Percentiles rank a stretch among this genome's conserved stretches.
Conservation (phyloP, 129 eudicot genomes). For the Silybum marianum region DNA sequence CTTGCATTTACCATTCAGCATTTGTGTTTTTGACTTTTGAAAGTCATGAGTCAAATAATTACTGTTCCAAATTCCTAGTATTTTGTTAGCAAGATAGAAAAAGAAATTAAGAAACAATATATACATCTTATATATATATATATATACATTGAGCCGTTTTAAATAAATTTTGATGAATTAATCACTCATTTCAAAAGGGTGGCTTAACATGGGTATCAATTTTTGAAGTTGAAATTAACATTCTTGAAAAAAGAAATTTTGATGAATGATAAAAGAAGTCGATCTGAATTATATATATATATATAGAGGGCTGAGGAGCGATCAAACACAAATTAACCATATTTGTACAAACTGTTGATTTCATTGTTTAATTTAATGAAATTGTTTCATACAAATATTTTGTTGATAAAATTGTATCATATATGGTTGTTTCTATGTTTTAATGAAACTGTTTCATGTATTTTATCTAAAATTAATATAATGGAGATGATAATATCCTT, state of each 20-base stretch:
- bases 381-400: no score
- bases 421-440: no score
- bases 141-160: not conserved
- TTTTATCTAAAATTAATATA: no score
- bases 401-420: no score
- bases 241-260: constrained; percentile 18
- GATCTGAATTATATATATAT: not conserved
- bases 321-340: no score
- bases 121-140: not conserved
- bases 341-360: no score
- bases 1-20: not conserved
- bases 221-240: not conserved
- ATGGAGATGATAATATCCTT: no score
- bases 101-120: not conserved
- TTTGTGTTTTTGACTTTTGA: constrained; percentile 12
- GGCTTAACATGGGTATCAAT: not conserved
- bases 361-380: no score
- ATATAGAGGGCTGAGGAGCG: not conserved
- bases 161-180: not conserved
- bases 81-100: not conserved
- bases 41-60: constrained; percentile 1
- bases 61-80: constrained; percentile 20
- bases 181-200: not conserved
- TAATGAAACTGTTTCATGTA: no score
- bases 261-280: not conserved